Evolutionary conservation across 768 basidiomycete species (phyloP).

Genomic region (Asterophora lycoperdoides): DNA sequence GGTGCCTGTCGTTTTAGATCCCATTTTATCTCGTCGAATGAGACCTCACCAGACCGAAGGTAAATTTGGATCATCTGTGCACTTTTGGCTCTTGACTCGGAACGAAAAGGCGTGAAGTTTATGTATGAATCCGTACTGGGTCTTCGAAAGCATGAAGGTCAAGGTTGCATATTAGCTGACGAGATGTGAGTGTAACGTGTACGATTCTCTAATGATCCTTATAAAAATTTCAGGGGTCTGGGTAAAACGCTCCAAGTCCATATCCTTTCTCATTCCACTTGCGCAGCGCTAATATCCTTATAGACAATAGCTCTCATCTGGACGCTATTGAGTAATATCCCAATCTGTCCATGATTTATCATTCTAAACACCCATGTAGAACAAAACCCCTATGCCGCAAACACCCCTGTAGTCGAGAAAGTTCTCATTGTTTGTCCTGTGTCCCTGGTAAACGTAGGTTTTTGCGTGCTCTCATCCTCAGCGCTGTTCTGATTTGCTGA

Average conservation of each 20-base stretch:
- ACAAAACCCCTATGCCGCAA: conserved; percentile 74
- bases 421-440: conserved; percentile 94
- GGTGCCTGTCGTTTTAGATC: conserved; percentile 87
- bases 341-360: not conserved
- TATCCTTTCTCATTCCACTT: not conserved
- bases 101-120: conserved; percentile 65
- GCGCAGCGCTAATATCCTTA: conserved; percentile 5
- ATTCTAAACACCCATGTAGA: conserved; percentile 38
- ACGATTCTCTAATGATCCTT: not conserved
- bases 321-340: conserved; percentile 78
- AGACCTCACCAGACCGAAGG: conserved; percentile 91
- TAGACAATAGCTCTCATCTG: conserved; percentile 90
- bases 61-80: conserved; percentile 15
- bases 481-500: not conserved
- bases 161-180: conserved; percentile 95
- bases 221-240: conserved; percentile 60
- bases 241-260: conserved; percentile 89
- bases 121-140: conserved; percentile 98
- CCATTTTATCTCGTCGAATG: conserved; percentile 69
- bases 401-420: conserved; percentile 61
- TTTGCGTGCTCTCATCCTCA: not conserved
- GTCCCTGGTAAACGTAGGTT: conserved; percentile 71
- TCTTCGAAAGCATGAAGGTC: conserved; percentile 81
- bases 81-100: not conserved
- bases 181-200: conserved; percentile 63